A percentile compares a stretch with the other conserved stretches of the same genome.
These are phyloP conservation scores for Didymella pomorum DNA, from an alignment of 2,329 filamentous ascomycete genomes.

Conservation along the genomic window DNA sequence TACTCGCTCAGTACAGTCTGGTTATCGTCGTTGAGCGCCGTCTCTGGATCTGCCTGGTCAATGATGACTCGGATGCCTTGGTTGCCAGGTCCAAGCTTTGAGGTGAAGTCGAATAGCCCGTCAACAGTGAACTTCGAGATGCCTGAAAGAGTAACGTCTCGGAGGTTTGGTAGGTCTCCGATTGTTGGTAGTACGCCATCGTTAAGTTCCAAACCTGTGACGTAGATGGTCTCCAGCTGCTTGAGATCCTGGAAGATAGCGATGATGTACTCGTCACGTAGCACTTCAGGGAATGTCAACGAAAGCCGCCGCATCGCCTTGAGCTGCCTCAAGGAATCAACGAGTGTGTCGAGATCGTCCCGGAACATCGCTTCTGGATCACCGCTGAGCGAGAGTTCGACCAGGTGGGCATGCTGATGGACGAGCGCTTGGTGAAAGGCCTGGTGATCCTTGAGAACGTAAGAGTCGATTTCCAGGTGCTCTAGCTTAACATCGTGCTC, in stretches of 20 bases:
- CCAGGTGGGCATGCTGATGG: constrained; percentile 61
- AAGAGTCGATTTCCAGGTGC: constrained; percentile 60
- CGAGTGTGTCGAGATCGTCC: constrained; percentile 59
- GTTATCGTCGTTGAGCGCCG: constrained; percentile 51
- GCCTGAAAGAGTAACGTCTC: constrained; percentile 62
- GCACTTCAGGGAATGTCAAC: constrained; percentile 60
- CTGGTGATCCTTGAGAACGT: constrained; percentile 58
- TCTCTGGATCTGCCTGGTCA: constrained; percentile 56
- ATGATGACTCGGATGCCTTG: constrained; percentile 54
- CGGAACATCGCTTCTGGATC: constrained; percentile 57
- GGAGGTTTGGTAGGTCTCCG: constrained; percentile 59
- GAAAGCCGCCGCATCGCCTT: constrained; percentile 62
- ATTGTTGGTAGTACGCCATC: constrained; percentile 59
- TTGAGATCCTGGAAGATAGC: constrained; percentile 56
- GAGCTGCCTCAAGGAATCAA: constrained; percentile 61
- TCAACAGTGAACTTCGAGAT: constrained; percentile 63
- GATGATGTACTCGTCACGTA: constrained; percentile 60
- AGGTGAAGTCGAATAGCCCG: constrained; percentile 59
- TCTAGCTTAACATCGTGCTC: constrained; percentile 58
- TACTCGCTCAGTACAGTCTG: constrained; percentile 50
- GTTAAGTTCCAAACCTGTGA: constrained; percentile 63
- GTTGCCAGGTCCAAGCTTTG: constrained; percentile 52
- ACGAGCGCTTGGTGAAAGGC: constrained; percentile 63
- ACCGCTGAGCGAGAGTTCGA: constrained; percentile 56
- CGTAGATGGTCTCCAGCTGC: constrained; percentile 63